Evolutionary conservation across 2,329 filamentous ascomycete genomes (phyloP).

Genomic region (Pseudonectria foliicola): DNA sequence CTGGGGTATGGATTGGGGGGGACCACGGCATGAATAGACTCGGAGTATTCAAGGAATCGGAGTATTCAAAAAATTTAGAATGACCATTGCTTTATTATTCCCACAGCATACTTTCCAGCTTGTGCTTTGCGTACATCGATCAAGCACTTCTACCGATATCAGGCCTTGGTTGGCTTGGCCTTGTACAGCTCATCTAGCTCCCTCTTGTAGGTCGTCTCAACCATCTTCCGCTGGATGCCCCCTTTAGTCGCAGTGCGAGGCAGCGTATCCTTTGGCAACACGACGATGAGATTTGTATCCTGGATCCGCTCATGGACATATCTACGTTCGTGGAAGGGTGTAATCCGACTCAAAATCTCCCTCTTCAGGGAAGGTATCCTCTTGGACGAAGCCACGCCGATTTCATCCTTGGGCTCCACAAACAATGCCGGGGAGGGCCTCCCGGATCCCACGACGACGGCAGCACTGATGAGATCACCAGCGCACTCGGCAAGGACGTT

Average conservation of each 20-base stretch:
- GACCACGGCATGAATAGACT: too few species aligned
- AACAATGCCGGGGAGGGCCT: slow-evolving; percentile 13
- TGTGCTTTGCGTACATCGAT: too few species aligned
- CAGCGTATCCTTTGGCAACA: slow-evolving; percentile 7
- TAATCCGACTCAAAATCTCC: slow-evolving; percentile 10
- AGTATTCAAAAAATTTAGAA: too few species aligned
- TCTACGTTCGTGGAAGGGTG: slow-evolving; percentile 14
- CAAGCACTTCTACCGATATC: too few species aligned
- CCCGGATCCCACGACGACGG: slow-evolving; percentile 12
- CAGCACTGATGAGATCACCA: slow-evolving; percentile 9
- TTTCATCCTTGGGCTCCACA: slow-evolving; percentile 8
- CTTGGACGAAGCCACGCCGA: neutral
- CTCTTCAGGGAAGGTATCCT: slow-evolving; percentile 1
- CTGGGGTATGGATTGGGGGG: too few species aligned
- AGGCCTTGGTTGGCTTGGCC: too few species aligned
- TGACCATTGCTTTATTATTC: too few species aligned
- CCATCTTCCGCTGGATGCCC: slow-evolving; percentile 10
- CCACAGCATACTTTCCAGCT: too few species aligned
- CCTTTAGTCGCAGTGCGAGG: slow-evolving; percentile 14
- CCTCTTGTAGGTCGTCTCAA: slow-evolving; percentile 4
- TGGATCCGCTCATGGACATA: slow-evolving; percentile 15
- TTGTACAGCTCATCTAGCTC: slow-evolving; percentile 5
- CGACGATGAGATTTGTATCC: slow-evolving; percentile 9
- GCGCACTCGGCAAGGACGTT: slow-evolving; percentile 13
- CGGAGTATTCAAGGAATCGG: too few species aligned